phyloP scores from a whole-genome alignment of 345 rosid genomes.

The Gossypium sturtianum region DNA sequence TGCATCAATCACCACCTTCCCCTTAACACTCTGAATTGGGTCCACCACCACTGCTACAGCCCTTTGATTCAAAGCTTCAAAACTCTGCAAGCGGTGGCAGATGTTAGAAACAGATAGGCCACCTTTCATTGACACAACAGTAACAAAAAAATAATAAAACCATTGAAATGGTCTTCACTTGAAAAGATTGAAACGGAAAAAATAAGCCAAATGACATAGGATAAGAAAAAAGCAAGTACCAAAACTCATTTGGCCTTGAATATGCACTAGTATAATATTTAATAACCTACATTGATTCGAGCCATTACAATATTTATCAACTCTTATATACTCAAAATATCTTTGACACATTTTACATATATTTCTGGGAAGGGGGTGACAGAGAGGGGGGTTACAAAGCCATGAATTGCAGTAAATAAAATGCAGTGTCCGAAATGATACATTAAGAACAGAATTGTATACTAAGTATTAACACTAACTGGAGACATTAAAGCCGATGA shows the following conservation, averaged over 20 bases:
- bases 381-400: neutral
- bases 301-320: neutral
- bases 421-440: neutral
- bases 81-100: slow-evolving; percentile 53
- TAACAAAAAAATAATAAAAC: neutral
- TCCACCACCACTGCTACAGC: slow-evolving; percentile 99
- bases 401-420: neutral
- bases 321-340: neutral
- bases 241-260: neutral
- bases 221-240: neutral
- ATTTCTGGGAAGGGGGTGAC: no score
- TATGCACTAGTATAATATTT: neutral
- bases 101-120: slow-evolving; percentile 1
- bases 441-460: neutral
- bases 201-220: neutral
- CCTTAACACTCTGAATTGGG: slow-evolving; percentile 97
- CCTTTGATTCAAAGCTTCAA: slow-evolving; percentile 96
- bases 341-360: neutral
- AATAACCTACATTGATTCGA: neutral
- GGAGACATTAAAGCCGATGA: neutral
- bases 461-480: neutral
- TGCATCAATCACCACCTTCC: slow-evolving; percentile 98
- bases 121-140: neutral
- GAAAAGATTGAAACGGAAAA: neutral
- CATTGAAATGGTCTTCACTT: neutral